Evolutionary conservation across 1,284 basidiomycete genomes (phyloP), one percentile per base, ranked within the genome.

Genomic region (Violaceomyces palustris): DNA sequence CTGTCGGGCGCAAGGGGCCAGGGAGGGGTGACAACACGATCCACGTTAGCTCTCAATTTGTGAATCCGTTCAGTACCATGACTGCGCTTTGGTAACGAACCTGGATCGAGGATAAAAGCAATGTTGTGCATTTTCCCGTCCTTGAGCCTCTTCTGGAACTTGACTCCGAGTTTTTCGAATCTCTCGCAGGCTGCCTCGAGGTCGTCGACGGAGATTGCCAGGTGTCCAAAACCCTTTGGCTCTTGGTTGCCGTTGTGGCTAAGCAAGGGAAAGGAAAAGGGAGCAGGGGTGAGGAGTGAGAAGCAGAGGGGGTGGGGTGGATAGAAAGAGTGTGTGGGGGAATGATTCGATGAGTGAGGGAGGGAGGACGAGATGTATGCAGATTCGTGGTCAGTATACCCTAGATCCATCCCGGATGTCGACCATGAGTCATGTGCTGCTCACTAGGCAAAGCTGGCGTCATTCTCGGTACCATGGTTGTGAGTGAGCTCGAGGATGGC

Each of bases 91-190:
- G n/a, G n/a, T n/a, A n/a, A n/a, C n/a, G n/a, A n/a, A n/a, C n/a
- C 59, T 21, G 88, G 88, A 74, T 92, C 89, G 74, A 88, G 76
- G 64, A 90, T 84, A 74, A 94, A 93, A 2, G 90, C 90, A 53
- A 89, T 86, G 38, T 61, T 71, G 73, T 76, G 82, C 87, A 94
- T 92, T 72, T 80, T 84, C 6, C 90, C 90, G 44, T 93, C 90
- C 4, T 80, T 82, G 30, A 83, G 84, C 49, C 80, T 81, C 79
- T 94, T 96, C 80, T 92, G 87, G 78, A 93, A 96, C 41, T 78
- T 76, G 30, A 93, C 90, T 6, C 85, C 84, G 15, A 89, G 79
- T 50, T 80, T 76, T 61, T 90, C 88, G 54, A 98, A 88, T 29
- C 88, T 81, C 35, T 79, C 83, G 61, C 89, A 93, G 2, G 91